These are phyloP conservation scores for Hypoxylon sp. DNA, from an alignment of 2,329 filamentous ascomycete genomes.

Conservation along the genomic window DNA sequence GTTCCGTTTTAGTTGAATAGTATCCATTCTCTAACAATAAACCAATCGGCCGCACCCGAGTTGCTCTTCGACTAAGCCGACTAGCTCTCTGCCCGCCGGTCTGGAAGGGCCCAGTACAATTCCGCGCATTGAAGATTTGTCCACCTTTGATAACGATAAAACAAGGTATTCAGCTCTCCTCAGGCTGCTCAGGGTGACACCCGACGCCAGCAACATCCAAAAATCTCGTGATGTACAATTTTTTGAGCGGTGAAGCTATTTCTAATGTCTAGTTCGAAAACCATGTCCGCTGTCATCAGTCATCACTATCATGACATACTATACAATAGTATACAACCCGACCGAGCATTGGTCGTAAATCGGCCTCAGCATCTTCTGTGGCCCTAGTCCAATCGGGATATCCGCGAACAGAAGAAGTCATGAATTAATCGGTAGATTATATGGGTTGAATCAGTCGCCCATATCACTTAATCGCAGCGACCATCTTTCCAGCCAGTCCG, in stretches of 20 bases:
- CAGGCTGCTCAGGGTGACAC: background rate
- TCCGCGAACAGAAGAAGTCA: background rate
- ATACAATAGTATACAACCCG: conserved; percentile 35
- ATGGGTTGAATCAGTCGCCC: background rate
- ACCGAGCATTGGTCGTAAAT: conserved; percentile 12
- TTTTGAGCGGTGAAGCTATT: conserved; percentile 42
- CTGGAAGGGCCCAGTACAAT: conserved; percentile 38
- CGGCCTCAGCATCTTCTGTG: conserved; percentile 49
- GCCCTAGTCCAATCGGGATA: background rate
- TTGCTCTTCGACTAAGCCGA: conserved; percentile 13
- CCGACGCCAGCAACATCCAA: background rate
- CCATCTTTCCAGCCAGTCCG: conserved; percentile 86
- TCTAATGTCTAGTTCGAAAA: conserved; percentile 37
- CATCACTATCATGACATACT: conserved; percentile 29
- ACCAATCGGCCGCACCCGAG: conserved; percentile 37
- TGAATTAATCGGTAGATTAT: background rate
- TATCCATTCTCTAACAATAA: conserved; percentile 24
- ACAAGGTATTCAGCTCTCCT: conserved; percentile 5
- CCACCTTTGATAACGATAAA: conserved; percentile 25
- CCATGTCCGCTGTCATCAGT: conserved; percentile 29
- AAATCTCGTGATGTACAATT: conserved; percentile 22
- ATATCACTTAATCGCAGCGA: conserved; percentile 63
- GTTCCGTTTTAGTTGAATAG: conserved; percentile 3
- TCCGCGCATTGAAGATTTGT: conserved; percentile 10
- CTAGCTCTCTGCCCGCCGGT: conserved; percentile 33